Evolutionary conservation across 202 grass and related monocot species (phyloP).

Genomic region (Setaria italica): DNA sequence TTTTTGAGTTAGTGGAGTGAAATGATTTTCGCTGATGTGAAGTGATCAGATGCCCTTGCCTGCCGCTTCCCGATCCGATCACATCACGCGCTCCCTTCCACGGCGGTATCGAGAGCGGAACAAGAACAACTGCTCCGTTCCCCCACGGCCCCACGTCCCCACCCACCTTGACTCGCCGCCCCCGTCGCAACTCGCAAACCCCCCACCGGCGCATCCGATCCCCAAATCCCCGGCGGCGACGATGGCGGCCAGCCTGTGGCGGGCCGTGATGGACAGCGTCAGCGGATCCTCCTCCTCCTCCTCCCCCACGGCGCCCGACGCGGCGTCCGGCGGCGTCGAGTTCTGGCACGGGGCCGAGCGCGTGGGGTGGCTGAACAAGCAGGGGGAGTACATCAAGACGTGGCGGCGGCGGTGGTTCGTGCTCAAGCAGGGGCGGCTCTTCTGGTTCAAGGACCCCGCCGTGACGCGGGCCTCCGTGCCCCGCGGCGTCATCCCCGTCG

Average conservation of each 20-base stretch:
- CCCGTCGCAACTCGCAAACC: background rate
- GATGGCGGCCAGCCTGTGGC: constrained; percentile 86
- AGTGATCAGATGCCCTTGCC: background rate
- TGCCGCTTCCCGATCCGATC: constrained; percentile 30
- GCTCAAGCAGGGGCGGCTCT: constrained; percentile 91
- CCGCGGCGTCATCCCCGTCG: constrained; percentile 83
- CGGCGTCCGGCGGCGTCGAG: constrained; percentile 58
- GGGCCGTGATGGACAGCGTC: constrained; percentile 55
- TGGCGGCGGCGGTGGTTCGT: constrained; percentile 96
- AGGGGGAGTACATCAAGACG: constrained; percentile 99
- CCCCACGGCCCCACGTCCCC: too few species aligned
- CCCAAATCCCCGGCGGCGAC: constrained; percentile 23
- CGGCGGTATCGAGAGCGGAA: constrained; percentile 37
- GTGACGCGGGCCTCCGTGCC: constrained; percentile 72
- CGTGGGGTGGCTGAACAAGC: constrained; percentile 81
- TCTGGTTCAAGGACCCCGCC: constrained; percentile 90
- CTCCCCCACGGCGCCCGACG: constrained; percentile 1
- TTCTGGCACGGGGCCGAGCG: constrained; percentile 86
- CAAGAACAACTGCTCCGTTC: too few species aligned
- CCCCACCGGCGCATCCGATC: constrained; percentile 28
- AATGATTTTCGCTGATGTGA: too few species aligned
- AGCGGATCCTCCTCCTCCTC: constrained; percentile 41
- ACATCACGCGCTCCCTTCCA: background rate
- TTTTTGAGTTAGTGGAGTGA: too few species aligned
- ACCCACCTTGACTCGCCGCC: constrained; percentile 32